phyloP scores from a whole-genome alignment of 2,329 filamentous ascomycete genomes.

The Aspergillus aculeatinus region DNA sequence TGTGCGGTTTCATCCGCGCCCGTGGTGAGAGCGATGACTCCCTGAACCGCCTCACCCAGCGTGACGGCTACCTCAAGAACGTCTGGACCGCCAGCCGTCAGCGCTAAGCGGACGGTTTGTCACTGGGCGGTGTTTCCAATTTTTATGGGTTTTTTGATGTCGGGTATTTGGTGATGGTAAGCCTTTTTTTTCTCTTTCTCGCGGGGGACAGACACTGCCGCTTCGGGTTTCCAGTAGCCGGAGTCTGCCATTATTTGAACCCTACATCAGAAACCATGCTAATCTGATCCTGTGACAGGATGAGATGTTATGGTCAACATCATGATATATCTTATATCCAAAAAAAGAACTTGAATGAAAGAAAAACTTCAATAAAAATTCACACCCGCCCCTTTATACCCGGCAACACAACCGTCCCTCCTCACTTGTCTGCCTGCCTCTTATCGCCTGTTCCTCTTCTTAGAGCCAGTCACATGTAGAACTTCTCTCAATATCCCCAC shows the following conservation, averaged over 20 bases:
- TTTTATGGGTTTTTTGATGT: neutral
- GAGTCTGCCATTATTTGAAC: too few relatives aligned
- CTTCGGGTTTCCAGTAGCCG: too few relatives aligned
- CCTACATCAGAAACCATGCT: neutral
- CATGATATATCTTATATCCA: neutral
- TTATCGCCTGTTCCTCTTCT: neutral
- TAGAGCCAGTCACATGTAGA: neutral
- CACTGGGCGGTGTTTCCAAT: constrained; percentile 15
- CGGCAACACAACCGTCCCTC: neutral
- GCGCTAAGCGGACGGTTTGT: constrained; percentile 37
- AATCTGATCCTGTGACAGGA: neutral
- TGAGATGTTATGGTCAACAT: neutral
- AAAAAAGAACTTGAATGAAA: constrained; percentile 18
- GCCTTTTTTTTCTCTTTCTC: neutral
- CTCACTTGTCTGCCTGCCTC: neutral
- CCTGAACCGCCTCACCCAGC: constrained; percentile 92
- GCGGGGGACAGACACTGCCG: too few relatives aligned
- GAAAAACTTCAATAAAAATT: constrained; percentile 4
- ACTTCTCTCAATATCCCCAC: neutral
- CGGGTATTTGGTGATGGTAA: constrained; percentile 25
- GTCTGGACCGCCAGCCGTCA: constrained; percentile 80
- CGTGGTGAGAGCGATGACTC: constrained; percentile 98
- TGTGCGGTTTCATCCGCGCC: constrained; percentile 95
- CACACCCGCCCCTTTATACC: neutral
- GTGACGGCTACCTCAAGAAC: constrained; percentile 93